A percentile compares a stretch with the other conserved stretches of the same genome.
Conservation (phyloP, 2,329 filamentous ascomycete species). For the Geoglossum cookeanum region DNA sequence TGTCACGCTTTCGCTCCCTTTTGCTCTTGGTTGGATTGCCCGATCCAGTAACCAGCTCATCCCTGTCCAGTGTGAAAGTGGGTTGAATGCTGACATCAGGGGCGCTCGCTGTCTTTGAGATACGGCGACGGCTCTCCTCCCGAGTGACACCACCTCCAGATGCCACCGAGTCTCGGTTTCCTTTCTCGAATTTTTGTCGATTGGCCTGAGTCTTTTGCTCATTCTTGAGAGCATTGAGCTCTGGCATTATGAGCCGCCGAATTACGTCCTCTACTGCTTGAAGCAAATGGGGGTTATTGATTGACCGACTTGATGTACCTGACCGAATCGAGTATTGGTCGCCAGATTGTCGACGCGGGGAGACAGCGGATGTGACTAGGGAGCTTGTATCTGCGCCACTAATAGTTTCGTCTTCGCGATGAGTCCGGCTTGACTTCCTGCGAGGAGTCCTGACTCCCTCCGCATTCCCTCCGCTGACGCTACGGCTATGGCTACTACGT, state of each 20-base stretch:
- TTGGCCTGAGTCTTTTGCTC: constrained; percentile 66
- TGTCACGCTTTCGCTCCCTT: constrained; percentile 34
- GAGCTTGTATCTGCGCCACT: constrained; percentile 42
- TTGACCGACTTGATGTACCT: constrained; percentile 46
- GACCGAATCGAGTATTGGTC: constrained; percentile 40
- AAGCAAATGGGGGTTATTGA: constrained; percentile 80
- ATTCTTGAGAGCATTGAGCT: constrained; percentile 77
- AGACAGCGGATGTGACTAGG: constrained; percentile 35
- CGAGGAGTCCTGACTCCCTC: constrained; percentile 13
- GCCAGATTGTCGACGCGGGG: constrained; percentile 32
- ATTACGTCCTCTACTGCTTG: constrained; percentile 91
- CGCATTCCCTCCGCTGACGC: constrained; percentile 16
- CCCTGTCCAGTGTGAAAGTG: constrained; percentile 32
- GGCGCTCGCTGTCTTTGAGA: constrained; percentile 41
- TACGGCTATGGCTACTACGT: constrained; percentile 16
- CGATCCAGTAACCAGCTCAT: constrained; percentile 15
- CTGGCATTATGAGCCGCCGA: constrained; percentile 70
- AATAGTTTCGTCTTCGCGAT: constrained; percentile 30
- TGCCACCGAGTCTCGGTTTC: constrained; percentile 40
- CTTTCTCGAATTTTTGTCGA: constrained; percentile 46
- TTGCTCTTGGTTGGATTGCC: constrained; percentile 31
- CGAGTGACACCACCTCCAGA: constrained; percentile 35
- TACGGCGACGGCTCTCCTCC: constrained; percentile 32
- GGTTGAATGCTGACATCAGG: constrained; percentile 39
- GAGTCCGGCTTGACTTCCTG: constrained; percentile 26